A percentile compares a stretch with the other conserved stretches of the same genome.
Conservation (phyloP, 495 filamentous ascomycete species). For the Gamarada debralockiae region DNA sequence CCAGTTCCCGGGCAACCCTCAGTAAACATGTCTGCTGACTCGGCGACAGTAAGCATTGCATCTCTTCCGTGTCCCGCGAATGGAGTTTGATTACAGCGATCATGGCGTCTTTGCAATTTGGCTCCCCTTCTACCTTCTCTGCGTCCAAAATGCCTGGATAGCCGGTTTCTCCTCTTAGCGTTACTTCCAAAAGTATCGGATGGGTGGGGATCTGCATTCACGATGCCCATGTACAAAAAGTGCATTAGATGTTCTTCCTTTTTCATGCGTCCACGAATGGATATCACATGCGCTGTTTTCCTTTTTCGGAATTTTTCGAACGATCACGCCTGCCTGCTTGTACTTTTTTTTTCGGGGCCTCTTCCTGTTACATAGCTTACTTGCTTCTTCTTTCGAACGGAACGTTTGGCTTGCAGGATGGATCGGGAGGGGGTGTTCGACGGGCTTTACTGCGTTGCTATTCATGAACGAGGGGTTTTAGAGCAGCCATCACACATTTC, state of each 20-base stretch:
- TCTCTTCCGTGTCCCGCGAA: conserved; percentile 27
- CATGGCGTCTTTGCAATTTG: conserved; percentile 27
- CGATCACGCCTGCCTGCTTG: conserved; percentile 7
- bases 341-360: neutral
- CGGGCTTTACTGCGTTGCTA: neutral
- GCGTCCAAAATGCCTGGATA: conserved; percentile 27
- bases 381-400: conserved; percentile 7
- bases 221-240: conserved; percentile 30
- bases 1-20: neutral
- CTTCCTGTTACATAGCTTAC: conserved; percentile 4
- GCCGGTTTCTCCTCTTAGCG: conserved; percentile 29
- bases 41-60: conserved; percentile 24
- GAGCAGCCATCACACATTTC: conserved; percentile 2
- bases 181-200: conserved; percentile 31
- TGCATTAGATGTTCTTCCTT: conserved; percentile 27
- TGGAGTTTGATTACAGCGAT: conserved; percentile 29
- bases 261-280: conserved; percentile 26
- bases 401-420: conserved; percentile 7
- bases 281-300: conserved; percentile 19
- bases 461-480: neutral
- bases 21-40: conserved; percentile 3
- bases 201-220: conserved; percentile 29
- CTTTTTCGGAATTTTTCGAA: conserved; percentile 8
- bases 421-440: neutral
- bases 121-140: conserved; percentile 21